A percentile compares a stretch with the other conserved stretches of the same genome.
Evolutionary conservation across 2,329 filamentous ascomycete species (phyloP).

Genomic region (Aureobasidium zeae): DNA sequence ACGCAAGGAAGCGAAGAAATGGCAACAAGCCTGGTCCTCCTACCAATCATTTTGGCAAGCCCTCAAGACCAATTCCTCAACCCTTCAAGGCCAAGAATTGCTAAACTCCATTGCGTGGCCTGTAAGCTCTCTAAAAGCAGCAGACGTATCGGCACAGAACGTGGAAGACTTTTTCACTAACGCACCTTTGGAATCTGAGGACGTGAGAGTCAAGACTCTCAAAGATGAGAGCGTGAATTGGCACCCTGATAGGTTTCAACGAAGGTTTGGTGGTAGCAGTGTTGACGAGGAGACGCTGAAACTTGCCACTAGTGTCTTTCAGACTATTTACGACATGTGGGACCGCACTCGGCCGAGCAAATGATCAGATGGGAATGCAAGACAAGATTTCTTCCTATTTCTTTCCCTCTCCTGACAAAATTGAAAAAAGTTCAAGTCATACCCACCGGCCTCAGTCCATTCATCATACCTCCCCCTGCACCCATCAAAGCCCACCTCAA

Average conservation of each 20-base stretch:
- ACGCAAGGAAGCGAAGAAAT: slow-evolving; percentile 47
- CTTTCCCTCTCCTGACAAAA: no score
- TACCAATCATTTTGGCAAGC: slow-evolving; percentile 58
- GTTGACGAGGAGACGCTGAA: slow-evolving; percentile 65
- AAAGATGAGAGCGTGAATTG: slow-evolving; percentile 84
- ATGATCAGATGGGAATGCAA: no score
- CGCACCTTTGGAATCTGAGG: slow-evolving; percentile 31
- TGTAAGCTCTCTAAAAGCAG: slow-evolving; percentile 50
- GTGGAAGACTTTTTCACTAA: slow-evolving; percentile 62
- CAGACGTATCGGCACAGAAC: slow-evolving; percentile 48
- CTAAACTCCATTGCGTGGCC: slow-evolving; percentile 58
- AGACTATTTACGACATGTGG: slow-evolving; percentile 49
- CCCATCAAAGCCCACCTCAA: slow-evolving; percentile 9
- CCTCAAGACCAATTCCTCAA: slow-evolving; percentile 25
- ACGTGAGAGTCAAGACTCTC: slow-evolving; percentile 42
- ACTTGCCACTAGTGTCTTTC: slow-evolving; percentile 81
- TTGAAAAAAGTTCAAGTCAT: no score
- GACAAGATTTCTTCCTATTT: no score
- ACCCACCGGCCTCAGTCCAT: slow-evolving; percentile 2
- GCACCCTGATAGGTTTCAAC: slow-evolving; percentile 98
- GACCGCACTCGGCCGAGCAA: neutral
- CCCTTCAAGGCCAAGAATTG: neutral
- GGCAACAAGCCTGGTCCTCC: slow-evolving; percentile 52
- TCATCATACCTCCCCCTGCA: slow-evolving; percentile 11
- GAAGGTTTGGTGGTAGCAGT: slow-evolving; percentile 61